Base-by-base conservation (phyloP, 2,329 filamentous ascomycete species). In the Ceratocystis albifundus region DNA sequence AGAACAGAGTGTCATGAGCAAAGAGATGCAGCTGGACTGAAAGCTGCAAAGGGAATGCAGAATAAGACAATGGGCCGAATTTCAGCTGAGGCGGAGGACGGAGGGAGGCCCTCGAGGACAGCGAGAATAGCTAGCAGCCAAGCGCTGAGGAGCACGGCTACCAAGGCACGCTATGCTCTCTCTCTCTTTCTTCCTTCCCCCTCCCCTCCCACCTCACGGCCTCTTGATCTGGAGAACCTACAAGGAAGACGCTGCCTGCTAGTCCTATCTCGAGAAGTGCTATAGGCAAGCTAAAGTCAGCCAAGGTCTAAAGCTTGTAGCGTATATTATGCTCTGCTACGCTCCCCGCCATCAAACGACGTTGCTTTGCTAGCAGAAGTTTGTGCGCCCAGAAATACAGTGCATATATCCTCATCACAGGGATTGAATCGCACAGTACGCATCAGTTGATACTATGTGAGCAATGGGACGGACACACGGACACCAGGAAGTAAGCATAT, bases 321-420 rank as follows among this genome's bases (percentile, higher is more conserved):
- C 6, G 32, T 36, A 36, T 36, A 36, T 36, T 36, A 36, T 10
- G 32, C 32, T 36, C 32, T 36, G 32, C 32, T 36, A 36, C 32
- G 32, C 32, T 36, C 32, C 8, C 32, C 32, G 7, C 32, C 32
- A 36, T 36, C 7, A 36, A 36, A 36, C 32, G 32, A 36, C 32
- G 32, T 36, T n/a, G 20, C 46, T 50, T n/a, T n/a, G 15, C 20
- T n/a, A 22, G 8, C 28, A 32, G 25, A 57, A 32, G 28, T 57
- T 57, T 57, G 53, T 57, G 53, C 53, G 53, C 53, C 53, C 53
- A 32, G 53, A 32, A 57, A 57, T 57, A 57, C 53, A 57, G 53
- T 57, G 53, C 53, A 32, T 32, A 57, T 32, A 32, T 17, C 6
- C 4, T 17, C 28, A 17, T 22, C 12, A 32, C 53, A 57, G 53